Base-by-base conservation (phyloP, 306 rosid species). In the Trifolium repens region DNA sequence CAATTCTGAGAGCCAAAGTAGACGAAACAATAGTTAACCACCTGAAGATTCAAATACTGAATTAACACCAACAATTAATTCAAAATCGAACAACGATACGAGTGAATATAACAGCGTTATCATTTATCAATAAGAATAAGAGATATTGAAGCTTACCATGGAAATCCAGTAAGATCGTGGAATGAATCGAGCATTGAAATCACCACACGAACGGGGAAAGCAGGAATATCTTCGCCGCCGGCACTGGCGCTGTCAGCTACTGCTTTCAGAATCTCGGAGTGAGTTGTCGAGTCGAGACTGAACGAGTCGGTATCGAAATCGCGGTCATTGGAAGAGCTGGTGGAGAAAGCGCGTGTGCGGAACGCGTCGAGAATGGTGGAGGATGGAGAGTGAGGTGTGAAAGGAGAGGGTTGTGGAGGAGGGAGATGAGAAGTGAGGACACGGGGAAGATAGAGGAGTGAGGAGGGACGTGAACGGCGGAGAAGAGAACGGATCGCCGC, bases 161-260 rank as follows among this genome's bases (percentile, higher is more conserved):
- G 98, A 49, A 89, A 67, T 81, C 96, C 93, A 79, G 97, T 87
- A 47, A 88, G 61, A 14, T 91, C 91, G 46, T 94, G 97, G 58
- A 71, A 81, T 8, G 86, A 91, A 44, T 90, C 96, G 22, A 94
- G 96, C 65, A 90, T 42, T 50, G 80, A 84, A 73, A 88, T 83
- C 69, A 90, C 43, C 7, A 61, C 75, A 55, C 84, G 88, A 74
- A 90, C 79, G 9, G 94, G 96, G 46, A 86, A 77, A 82, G 55
- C 26, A 30, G 64, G 73, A 32, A 39, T 85, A 6, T 79, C 89
- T 42, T 83, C 84, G 0, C 42, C 67, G 43, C 66, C 67, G 3
- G 46, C 74, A 67, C 62, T 54, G 6, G 52, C 37, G 68, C 16
- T 64, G n/a, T 63, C 86, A 17, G 77, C 13, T 74, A 77, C 72